Base-by-base conservation (phyloP, 768 basidiomycete genomes). In the Termitomyces sp. region DNA sequence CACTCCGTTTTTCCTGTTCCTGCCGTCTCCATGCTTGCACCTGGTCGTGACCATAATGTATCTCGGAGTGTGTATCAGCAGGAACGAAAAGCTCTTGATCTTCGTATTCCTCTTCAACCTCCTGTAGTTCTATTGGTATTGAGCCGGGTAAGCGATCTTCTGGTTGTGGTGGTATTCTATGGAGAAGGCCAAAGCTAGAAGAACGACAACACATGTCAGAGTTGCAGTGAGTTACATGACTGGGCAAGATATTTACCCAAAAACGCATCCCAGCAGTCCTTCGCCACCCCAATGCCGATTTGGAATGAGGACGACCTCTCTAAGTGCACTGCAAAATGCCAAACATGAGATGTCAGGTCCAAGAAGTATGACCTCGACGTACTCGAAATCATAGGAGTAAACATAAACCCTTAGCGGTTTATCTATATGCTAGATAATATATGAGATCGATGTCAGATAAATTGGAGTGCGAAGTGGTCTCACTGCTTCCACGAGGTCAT, bases 281-380 rank as follows among this genome's bases (percentile, higher is more conserved):
- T 95, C 95, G 6, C 96, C 96, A 44, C 96, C 96, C 95, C 96
- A 98, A 61, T 96, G 91, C 46, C 94, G 80, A 69, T 98, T 98
- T 10, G 97, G 96, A 49, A 98, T 92, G 21, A 98, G 71, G 32
- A 98, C 91, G 15, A 96, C 93, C 66, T 98, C 94, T 60, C 94
- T 79, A 45, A 96, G 79, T 41, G 93, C 90, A 68, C 94, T 97
- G 62, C 54, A 62, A 52, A 51, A 40, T 32, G 37, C 34, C 52
- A 30, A 58, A 38, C 53, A 40, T 59, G 38, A 54, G 56, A 50
- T 40, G 28, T 50, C 58, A 56, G 34, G 44, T 38, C 30, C 15
- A 41, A 47, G 58, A 22, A 58, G 19, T 56, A 26, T 14, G 38
- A 35, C 41, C 55, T 47, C 22, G 55, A 76, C 92, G 51, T 70